A percentile compares a stretch with the other conserved stretches of the same genome.
Conservation (phyloP, 225 moss, liverwort and hornwort species). For the Rhytidiadelphus loreus region DNA sequence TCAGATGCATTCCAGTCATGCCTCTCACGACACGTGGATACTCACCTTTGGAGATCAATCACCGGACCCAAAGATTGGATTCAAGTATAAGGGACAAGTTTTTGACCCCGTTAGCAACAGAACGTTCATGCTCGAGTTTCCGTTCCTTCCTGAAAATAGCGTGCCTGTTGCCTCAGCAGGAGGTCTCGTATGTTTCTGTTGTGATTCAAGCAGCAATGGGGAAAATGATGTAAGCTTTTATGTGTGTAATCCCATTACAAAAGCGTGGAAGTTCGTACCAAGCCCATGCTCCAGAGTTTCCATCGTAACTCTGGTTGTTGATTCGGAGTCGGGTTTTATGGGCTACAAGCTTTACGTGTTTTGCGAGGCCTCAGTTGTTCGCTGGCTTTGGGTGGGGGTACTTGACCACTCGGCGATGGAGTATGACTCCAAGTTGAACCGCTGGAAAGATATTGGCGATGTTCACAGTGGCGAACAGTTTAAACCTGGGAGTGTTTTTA, state of each 20-base stretch:
- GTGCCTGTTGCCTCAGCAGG: constrained; percentile 31
- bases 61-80: not conserved
- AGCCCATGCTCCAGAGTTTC: constrained; percentile 35
- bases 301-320: constrained; percentile 17
- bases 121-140: constrained; percentile 28
- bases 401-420: constrained; percentile 42
- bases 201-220: constrained; percentile 16
- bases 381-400: constrained; percentile 40
- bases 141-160: constrained; percentile 23
- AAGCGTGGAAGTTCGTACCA: constrained; percentile 35
- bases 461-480: constrained; percentile 39
- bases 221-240: constrained; percentile 30
- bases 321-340: not conserved
- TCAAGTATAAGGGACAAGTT: constrained; percentile 12
- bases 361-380: constrained; percentile 30
- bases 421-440: constrained; percentile 31
- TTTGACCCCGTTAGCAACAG: constrained; percentile 20
- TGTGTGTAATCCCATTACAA: constrained; percentile 43
- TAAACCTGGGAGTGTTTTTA: constrained; percentile 28
- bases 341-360: constrained; percentile 41
- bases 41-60: constrained; percentile 19
- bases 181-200: constrained; percentile 43
- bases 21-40: constrained; percentile 23
- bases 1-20: constrained; percentile 21
- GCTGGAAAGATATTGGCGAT: constrained; percentile 31